Evolutionary conservation across 441 rosid genomes (phyloP).

Genomic region (Biscutella laevigata): DNA sequence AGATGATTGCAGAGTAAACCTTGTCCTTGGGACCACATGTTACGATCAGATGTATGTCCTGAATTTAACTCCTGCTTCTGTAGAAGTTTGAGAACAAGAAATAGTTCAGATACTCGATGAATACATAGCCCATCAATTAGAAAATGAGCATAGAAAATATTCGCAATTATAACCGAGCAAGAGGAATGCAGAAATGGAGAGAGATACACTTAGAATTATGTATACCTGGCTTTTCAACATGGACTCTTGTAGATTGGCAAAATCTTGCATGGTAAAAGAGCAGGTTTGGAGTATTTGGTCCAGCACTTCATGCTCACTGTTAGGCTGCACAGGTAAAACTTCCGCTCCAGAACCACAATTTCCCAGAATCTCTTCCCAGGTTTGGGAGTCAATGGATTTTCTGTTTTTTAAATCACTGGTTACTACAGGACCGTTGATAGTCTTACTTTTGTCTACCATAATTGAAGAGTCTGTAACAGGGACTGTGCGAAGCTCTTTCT

Average conservation of each 20-base stretch:
- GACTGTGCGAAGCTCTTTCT: constrained; percentile 33
- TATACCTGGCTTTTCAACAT: constrained; percentile 50
- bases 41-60: constrained; percentile 28
- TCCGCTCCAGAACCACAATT: constrained; percentile 38
- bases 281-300: constrained; percentile 35
- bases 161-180: neutral
- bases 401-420: constrained; percentile 36
- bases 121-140: neutral
- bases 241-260: constrained; percentile 33
- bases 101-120: neutral
- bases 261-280: constrained; percentile 38
- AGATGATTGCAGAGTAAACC: constrained; percentile 24
- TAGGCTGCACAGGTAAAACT: constrained; percentile 32
- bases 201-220: neutral
- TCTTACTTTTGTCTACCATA: constrained; percentile 33
- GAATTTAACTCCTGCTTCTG: constrained; percentile 38
- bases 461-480: constrained; percentile 33
- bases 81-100: constrained; percentile 1
- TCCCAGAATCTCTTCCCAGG: constrained; percentile 56
- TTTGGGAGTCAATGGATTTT: constrained; percentile 41
- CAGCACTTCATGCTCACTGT: constrained; percentile 38
- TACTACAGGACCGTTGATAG: constrained; percentile 29
- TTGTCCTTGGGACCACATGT: constrained; percentile 31
- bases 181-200: neutral
- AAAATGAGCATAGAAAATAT: neutral